Evolutionary conservation across 2,329 filamentous ascomycete species (phyloP), one percentile per base, ranked within the genome.

Genomic region (Talaromyces verruculosus): DNA sequence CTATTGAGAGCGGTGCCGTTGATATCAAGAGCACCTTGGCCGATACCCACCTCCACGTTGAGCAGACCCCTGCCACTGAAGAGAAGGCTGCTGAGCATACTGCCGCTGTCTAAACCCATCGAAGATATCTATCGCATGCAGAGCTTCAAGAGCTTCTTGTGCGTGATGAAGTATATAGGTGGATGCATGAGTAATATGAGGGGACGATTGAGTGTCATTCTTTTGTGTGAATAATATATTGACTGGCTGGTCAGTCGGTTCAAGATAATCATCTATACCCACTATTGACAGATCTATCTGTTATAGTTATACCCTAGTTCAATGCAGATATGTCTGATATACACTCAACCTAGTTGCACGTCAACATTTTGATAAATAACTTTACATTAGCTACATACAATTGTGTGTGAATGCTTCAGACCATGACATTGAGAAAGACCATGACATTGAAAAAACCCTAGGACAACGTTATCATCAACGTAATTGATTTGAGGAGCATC

Each of bases 1-100:
- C 69, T 58, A 68, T 77, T 4, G 77, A 79, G 68, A 57, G 71
- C 51, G 74, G 72, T 19, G 70, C 72, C n/a, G 66, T 70, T 17
- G 74, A 74, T 37, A 33, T 61, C 30, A 66, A 66, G 64, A 51
- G 45, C 51, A 58, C 61, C 22, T 25, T 68, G 33, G 45, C 37
- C 13, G 60, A 25, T 43, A 57, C 43, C 28, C 45, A 67, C 39
- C 45, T 64, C 28, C 57, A 67, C 10, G 45, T 64, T 22, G 30
- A 45, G 28, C 30, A 51, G 13, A 13, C 30, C 22, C 11, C 35
- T 15, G 19, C 13, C 10, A 28, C 19, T 10, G 43, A 60, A 30
- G 53, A 64, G 25, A 65, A 65, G 55, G 57, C 37, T 28, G 57
- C 25, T 5, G 57, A 60, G 57, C 8, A 35, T 33, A 39, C 25